phyloP scores from a whole-genome alignment of 495 filamentous ascomycete species.

The Lindgomyces ingoldianus region DNA sequence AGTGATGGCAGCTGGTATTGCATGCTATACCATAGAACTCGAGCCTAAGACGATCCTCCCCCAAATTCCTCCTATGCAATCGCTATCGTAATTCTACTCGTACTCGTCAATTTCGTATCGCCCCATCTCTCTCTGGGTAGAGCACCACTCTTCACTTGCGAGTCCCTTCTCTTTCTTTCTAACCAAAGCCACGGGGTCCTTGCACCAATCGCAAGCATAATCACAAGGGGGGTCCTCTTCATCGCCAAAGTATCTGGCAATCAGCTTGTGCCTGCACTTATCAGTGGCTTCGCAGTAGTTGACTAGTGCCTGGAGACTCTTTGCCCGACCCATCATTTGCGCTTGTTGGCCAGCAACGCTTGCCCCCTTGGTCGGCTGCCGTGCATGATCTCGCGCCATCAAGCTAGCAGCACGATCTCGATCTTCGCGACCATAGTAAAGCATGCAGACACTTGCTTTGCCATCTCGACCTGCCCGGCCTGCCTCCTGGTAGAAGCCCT shows the following conservation, averaged over 20 bases:
- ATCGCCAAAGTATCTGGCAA: slow-evolving; percentile 83
- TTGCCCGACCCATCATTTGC: slow-evolving; percentile 49
- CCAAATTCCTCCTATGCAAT: neutral
- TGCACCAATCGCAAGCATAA: slow-evolving; percentile 88
- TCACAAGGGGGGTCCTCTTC: slow-evolving; percentile 63
- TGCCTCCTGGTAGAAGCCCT: slow-evolving; percentile 94
- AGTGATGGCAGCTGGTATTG: neutral
- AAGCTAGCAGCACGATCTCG: slow-evolving; percentile 64
- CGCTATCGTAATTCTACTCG: slow-evolving; percentile 30
- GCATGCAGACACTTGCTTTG: slow-evolving; percentile 77
- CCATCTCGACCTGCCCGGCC: slow-evolving; percentile 89
- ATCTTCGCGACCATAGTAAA: slow-evolving; percentile 87
- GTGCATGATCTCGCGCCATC: slow-evolving; percentile 39
- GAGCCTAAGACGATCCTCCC: too few relatives aligned
- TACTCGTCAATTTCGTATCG: slow-evolving; percentile 41
- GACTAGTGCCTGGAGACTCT: slow-evolving; percentile 55
- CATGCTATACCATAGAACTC: neutral
- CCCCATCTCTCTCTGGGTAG: slow-evolving; percentile 67
- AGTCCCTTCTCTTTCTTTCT: slow-evolving; percentile 63
- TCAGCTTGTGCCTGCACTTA: slow-evolving; percentile 72
- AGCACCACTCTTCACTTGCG: slow-evolving; percentile 71
- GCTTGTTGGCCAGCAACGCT: slow-evolving; percentile 47
- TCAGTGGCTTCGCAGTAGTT: slow-evolving; percentile 77
- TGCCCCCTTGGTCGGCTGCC: slow-evolving; percentile 23
- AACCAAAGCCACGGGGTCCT: slow-evolving; percentile 65